Percentiles rank a stretch among this genome's conserved stretches.
Conservation (phyloP, 2,329 filamentous ascomycete species). For the Colletotrichum higginsianum region DNA sequence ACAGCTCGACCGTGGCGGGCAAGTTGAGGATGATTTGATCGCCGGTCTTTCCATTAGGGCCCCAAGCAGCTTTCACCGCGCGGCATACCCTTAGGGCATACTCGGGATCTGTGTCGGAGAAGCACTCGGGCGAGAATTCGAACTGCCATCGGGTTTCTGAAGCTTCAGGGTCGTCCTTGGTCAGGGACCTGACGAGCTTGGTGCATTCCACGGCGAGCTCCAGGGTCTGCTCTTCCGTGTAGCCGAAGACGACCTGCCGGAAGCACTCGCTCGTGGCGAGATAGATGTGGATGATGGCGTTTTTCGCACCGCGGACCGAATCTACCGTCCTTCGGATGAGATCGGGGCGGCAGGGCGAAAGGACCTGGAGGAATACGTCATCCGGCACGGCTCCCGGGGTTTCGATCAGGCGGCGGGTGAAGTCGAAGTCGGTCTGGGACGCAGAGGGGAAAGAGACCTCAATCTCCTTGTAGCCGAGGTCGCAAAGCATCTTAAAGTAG, state of each 20-base stretch:
- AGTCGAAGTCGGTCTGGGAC: constrained; percentile 96
- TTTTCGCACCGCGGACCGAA: constrained; percentile 89
- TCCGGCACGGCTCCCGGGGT: constrained; percentile 87
- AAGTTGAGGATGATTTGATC: constrained; percentile 96
- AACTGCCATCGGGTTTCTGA: constrained; percentile 79
- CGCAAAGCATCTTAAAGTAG: constrained; percentile 94
- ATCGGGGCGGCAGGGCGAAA: constrained; percentile 92
- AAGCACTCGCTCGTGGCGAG: constrained; percentile 97
- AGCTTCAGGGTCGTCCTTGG: constrained; percentile 77
- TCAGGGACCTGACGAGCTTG: constrained; percentile 88
- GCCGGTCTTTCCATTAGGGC: constrained; percentile 60
- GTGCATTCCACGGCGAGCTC: constrained; percentile 89
- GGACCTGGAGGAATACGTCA: constrained; percentile 92
- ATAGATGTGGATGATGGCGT: constrained; percentile 95
- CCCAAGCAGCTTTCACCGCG: constrained; percentile 96
- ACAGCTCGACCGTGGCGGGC: constrained; percentile 94
- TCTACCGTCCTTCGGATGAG: constrained; percentile 92
- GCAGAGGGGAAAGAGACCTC: constrained; percentile 96
- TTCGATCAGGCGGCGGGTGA: constrained; percentile 88
- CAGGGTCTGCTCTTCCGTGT: constrained; percentile 85
- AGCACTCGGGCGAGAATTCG: constrained; percentile 89
- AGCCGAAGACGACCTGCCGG: constrained; percentile 90
- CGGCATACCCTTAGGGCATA: constrained; percentile 89
- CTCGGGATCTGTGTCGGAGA: constrained; percentile 90
- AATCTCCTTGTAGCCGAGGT: constrained; percentile 97